Evolutionary conservation across 805 yeast genomes (phyloP).

Genomic region (Scheffersomyces stipitis): DNA sequence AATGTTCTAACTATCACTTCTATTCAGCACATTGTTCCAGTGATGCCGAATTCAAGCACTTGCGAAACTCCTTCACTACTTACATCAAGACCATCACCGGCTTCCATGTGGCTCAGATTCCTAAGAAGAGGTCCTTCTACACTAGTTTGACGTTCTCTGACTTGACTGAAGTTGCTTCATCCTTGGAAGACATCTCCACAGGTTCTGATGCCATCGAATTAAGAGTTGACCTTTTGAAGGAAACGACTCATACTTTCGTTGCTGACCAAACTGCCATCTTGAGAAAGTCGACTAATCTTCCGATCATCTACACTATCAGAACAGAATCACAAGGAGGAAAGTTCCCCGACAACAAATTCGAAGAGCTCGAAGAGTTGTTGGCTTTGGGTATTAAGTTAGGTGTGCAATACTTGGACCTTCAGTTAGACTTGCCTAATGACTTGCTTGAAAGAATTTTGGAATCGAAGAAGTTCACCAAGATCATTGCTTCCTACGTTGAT

Average conservation of each 20-base stretch:
- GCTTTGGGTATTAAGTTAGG: constrained; percentile 72
- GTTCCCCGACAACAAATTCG: constrained; percentile 61
- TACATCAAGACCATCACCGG: constrained; percentile 69
- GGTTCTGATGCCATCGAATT: constrained; percentile 86
- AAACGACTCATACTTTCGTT: constrained; percentile 53
- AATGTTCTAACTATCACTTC: constrained; percentile 75
- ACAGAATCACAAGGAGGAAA: constrained; percentile 80
- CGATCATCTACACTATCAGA: constrained; percentile 80
- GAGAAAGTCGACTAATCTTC: constrained; percentile 63
- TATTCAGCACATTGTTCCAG: constrained; percentile 71
- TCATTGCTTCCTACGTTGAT: constrained; percentile 86
- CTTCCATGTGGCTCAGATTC: constrained; percentile 33
- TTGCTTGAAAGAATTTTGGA: constrained; percentile 52
- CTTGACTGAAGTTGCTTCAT: constrained; percentile 43
- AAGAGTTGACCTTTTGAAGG: constrained; percentile 68
- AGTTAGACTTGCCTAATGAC: constrained; percentile 63
- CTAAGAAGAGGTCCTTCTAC: constrained; percentile 58
- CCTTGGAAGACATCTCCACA: constrained; percentile 52
- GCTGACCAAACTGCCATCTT: constrained; percentile 71
- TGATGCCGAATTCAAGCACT: constrained; percentile 51
- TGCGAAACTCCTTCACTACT: constrained; percentile 58
- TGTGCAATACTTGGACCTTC: constrained; percentile 78
- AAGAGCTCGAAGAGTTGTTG: constrained; percentile 50
- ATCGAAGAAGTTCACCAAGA: constrained; percentile 58
- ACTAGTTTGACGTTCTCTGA: constrained; percentile 73